Evolutionary conservation across 345 rosid species (phyloP).

Genomic region (Bruguiera parviflora): DNA sequence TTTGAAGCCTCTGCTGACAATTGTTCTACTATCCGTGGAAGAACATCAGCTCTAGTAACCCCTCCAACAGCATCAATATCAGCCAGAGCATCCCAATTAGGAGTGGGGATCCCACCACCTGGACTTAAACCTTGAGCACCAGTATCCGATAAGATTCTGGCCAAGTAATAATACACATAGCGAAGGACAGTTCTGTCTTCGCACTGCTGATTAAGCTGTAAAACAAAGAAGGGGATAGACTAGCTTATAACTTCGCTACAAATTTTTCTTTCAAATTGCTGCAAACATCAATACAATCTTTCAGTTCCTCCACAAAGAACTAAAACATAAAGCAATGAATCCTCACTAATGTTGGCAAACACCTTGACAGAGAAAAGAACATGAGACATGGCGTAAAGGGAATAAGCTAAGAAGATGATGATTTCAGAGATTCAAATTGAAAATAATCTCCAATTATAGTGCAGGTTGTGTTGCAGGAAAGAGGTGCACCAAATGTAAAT

Average conservation of each 20-base stretch:
- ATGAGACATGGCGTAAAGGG: too few species aligned
- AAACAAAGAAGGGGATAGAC: slow-evolving; percentile 20
- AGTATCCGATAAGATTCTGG: slow-evolving; percentile 86
- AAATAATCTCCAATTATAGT: too few species aligned
- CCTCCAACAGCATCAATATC: slow-evolving; percentile 98
- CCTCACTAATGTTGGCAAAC: too few species aligned
- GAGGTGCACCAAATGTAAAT: too few species aligned
- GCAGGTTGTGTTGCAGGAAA: too few species aligned
- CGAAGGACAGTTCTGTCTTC: slow-evolving; percentile 91
- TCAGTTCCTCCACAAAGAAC: not conserved
- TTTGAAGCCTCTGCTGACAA: slow-evolving; percentile 76
- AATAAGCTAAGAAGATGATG: not conserved
- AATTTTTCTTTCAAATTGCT: not conserved
- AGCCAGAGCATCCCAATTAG: slow-evolving; percentile 99
- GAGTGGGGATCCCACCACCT: slow-evolving; percentile 99
- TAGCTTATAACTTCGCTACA: not conserved
- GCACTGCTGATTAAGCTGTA: slow-evolving; percentile 95
- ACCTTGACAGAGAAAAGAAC: too few species aligned
- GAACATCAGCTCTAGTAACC: slow-evolving; percentile 98
- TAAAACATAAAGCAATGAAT: not conserved
- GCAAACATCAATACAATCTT: not conserved
- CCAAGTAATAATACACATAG: slow-evolving; percentile 97
- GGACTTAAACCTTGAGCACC: slow-evolving; percentile 80
- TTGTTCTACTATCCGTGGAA: slow-evolving; percentile 77
- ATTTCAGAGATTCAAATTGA: not conserved